A percentile compares a stretch with the other conserved stretches of the same genome.
phyloP scores from a whole-genome alignment of 2,329 filamentous ascomycete genomes.

The Alternaria sp. region DNA sequence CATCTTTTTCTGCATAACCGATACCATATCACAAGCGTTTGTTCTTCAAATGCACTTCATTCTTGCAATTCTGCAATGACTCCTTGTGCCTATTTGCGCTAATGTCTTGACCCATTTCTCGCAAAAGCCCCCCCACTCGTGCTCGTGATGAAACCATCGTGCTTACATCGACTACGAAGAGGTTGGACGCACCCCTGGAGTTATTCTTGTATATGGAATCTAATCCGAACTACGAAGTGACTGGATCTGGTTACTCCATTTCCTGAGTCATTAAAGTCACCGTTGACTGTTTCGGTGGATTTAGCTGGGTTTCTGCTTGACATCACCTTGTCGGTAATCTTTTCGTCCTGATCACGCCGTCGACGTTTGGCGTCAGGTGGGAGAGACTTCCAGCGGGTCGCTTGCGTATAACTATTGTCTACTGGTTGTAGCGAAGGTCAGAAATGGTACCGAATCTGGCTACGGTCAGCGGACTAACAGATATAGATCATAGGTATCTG shows the following conservation, averaged over 20 bases:
- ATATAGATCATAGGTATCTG: background rate
- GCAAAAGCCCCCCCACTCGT: background rate
- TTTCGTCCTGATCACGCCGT: background rate
- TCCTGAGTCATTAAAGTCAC: too few relatives aligned
- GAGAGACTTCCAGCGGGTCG: background rate
- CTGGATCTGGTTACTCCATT: too few relatives aligned
- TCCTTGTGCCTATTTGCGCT: too few relatives aligned
- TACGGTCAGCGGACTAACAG: background rate
- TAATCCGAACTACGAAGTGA: too few relatives aligned
- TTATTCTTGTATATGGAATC: background rate
- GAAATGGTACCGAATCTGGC: background rate
- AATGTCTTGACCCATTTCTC: background rate
- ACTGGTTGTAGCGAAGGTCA: background rate
- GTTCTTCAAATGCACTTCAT: background rate
- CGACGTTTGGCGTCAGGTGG: background rate
- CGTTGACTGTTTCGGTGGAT: background rate
- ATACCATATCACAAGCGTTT: conserved; percentile 1
- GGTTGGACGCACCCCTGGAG: background rate
- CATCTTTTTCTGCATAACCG: background rate
- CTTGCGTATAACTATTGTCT: background rate
- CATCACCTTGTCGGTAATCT: background rate
- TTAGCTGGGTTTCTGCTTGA: background rate
- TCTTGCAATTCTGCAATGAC: background rate
- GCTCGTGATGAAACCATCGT: background rate
- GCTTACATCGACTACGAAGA: background rate